Conservation (phyloP, 805 yeast genomes). For the Starmerella floris region DNA sequence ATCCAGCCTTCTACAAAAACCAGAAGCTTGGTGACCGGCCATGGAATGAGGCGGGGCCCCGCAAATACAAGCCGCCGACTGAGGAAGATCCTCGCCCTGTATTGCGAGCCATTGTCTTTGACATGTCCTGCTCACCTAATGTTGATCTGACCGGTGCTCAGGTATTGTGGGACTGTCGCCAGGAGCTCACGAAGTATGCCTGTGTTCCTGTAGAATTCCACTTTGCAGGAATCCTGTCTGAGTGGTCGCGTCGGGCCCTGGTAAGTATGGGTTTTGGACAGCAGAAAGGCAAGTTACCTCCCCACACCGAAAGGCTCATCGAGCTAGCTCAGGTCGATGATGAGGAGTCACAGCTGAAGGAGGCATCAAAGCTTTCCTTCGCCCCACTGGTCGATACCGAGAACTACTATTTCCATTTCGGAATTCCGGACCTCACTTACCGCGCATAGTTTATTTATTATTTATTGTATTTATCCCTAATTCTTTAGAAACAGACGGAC, state of each 20-base stretch:
- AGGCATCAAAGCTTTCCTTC: constrained; percentile 22
- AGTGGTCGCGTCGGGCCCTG: constrained; percentile 75
- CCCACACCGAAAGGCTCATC: constrained; percentile 10
- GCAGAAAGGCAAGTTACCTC: constrained; percentile 27
- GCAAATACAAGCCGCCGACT: constrained; percentile 22
- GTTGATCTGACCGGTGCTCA: constrained; percentile 73
- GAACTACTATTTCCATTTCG: constrained; percentile 67
- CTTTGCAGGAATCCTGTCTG: constrained; percentile 69
- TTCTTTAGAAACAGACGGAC: neutral
- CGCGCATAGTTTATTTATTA: no score
- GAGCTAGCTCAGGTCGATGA: constrained; percentile 9
- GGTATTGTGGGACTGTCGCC: constrained; percentile 59
- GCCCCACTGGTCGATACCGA: constrained; percentile 48
- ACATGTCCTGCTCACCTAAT: constrained; percentile 62
- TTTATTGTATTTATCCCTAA: constrained; percentile 1
- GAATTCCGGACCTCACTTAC: constrained; percentile 41
- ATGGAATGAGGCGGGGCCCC: constrained; percentile 82
- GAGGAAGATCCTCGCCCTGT: constrained; percentile 46
- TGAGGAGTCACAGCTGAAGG: constrained; percentile 2
- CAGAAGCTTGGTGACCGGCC: constrained; percentile 49
- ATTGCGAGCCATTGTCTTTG: constrained; percentile 61
- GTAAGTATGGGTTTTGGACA: constrained; percentile 42
- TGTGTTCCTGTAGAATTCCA: constrained; percentile 81
- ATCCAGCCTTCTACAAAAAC: constrained; percentile 29
- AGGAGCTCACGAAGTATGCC: constrained; percentile 57